Conservation (phyloP, 2,329 filamentous ascomycete genomes). For the Emmonsiellopsis sp. region DNA sequence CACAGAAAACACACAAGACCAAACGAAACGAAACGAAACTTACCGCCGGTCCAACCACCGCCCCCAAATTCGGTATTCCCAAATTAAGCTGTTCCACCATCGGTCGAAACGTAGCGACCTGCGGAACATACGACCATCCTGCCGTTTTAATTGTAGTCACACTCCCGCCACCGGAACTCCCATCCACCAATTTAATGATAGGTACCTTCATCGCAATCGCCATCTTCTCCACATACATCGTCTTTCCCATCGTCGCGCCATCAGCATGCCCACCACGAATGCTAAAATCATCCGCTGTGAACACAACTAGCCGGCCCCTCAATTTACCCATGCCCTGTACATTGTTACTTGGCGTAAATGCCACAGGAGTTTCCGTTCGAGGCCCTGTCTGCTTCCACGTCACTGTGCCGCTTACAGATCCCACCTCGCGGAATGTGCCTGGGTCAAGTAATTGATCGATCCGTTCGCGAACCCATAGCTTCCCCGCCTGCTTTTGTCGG, state of each 20-base stretch:
- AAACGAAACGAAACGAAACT: constrained; percentile 7
- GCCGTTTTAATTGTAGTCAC: constrained; percentile 49
- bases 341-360: constrained; percentile 53
- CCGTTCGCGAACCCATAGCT: constrained; percentile 56
- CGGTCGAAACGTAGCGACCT: constrained; percentile 44
- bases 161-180: constrained; percentile 52
- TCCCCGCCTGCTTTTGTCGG: constrained; percentile 55
- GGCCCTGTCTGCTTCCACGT: constrained; percentile 42
- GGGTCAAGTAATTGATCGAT: constrained; percentile 49
- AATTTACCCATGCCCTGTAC: constrained; percentile 50
- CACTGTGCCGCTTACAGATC: constrained; percentile 50
- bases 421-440: constrained; percentile 49
- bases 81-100: constrained; percentile 50
- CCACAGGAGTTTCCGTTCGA: constrained; percentile 31
- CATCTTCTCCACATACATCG: constrained; percentile 53
- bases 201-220: constrained; percentile 48
- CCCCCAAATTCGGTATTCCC: constrained; percentile 56
- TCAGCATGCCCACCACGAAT: constrained; percentile 56
- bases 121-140: constrained; percentile 53
- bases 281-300: constrained; percentile 57
- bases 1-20: no score
- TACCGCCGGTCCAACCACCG: constrained; percentile 51
- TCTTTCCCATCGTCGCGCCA: constrained; percentile 49
- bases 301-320: constrained; percentile 44
- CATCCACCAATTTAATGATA: constrained; percentile 56